Conservation (phyloP, 179 eudicot genomes). For the Drosera spatulata region DNA sequence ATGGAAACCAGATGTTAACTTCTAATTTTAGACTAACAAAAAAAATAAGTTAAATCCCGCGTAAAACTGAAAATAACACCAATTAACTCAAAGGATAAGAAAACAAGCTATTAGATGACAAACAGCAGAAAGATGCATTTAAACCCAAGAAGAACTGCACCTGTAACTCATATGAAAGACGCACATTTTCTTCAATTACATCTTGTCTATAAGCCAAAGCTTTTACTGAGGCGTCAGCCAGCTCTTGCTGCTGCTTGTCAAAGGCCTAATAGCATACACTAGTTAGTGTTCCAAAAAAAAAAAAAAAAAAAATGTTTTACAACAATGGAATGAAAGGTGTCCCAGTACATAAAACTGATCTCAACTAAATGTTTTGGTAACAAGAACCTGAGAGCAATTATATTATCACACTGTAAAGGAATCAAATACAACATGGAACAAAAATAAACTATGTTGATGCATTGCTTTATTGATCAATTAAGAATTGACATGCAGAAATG, state of each 20-base stretch:
- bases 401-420: background rate
- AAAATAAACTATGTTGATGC: background rate
- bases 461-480: too few species aligned
- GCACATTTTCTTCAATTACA: slow-evolving; percentile 91
- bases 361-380: background rate
- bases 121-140: background rate
- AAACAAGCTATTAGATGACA: too few species aligned
- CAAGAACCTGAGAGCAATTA: background rate
- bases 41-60: too few species aligned
- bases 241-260: slow-evolving; percentile 98
- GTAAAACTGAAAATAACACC: too few species aligned
- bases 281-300: background rate
- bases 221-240: slow-evolving; percentile 84
- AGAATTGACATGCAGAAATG: too few species aligned
- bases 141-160: slow-evolving; percentile 21
- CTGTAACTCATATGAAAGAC: slow-evolving; percentile 87
- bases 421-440: background rate
- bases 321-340: background rate
- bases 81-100: too few species aligned
- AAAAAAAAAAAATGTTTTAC: too few species aligned
- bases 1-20: too few species aligned
- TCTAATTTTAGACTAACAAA: too few species aligned
- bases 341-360: background rate
- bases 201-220: slow-evolving; percentile 94
- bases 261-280: slow-evolving; percentile 50